Base-by-base conservation (phyloP, 2,329 filamentous ascomycete genomes). In the Penicillium sp. region DNA sequence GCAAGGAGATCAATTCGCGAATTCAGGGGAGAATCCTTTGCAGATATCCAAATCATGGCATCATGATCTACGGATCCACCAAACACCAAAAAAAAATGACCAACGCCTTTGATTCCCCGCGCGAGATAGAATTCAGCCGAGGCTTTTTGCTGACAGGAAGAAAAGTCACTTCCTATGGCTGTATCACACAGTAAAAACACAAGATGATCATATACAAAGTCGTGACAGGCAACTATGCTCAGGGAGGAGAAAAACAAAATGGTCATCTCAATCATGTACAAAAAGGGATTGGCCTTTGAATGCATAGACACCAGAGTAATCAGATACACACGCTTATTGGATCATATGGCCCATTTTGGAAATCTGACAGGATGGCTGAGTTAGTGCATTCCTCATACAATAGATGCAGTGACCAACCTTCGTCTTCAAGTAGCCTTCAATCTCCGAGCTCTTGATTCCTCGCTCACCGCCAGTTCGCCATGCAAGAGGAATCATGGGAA, bases 401-500 rank as follows among this genome's bases (percentile, higher is more conserved):
- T 22, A 32, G 20, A 23, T 28, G 13, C 22, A 17, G 8, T 8
- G 14, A 65, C 77, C 60, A 59, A 90, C 87, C 81, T 98, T 98
- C 2, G 92, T 95, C 62, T 84, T 85, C 47, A 98, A 69, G 70
- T 98, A 98, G 5, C 85, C 88, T 54, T 95, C 87, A 31, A 96
- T 85, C 67, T 98, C 92, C 37, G 81, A 76, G 56, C 90, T 90
- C 44, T 79, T 77, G 45, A 96, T 86, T 0, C 92, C 92, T 27
- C 82, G 82, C 52, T 80, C 78, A 3, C 79, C 77, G 1, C 85
- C 86, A 6, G 74, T 77, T 59, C 85, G 85, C 92, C 92, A 98
- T 7, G 87, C 89, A 44, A 96, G 62, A 2, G 92, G 92, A 41
- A 98, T 82, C 92, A 98, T 98, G 1, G 89, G 82, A 9, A 98